Base-by-base conservation (phyloP, 331 rosid genomes). In the Quercus tomentella region DNA sequence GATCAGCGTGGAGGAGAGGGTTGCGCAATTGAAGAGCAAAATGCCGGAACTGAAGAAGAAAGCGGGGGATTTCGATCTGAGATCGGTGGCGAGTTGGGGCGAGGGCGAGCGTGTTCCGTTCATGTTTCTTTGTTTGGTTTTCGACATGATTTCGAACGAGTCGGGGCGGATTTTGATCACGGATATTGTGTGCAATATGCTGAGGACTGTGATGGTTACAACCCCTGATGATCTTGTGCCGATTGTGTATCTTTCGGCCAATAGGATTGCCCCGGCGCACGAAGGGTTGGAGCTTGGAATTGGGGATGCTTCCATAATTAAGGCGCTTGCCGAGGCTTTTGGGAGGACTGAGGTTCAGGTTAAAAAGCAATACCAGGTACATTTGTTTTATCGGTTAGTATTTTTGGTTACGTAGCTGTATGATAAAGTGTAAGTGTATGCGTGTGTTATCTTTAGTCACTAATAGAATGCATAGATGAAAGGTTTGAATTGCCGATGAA, bases 241-340 rank as follows among this genome's bases (percentile, higher is more conserved):
- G 2, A 89, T 83, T 41, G 89, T 95, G 15, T 95, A 95, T 79
- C 89, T 95, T 20, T 79, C 90, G 11, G 93, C 92, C 0, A 91
- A 88, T 43, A 84, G 85, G 81, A 89, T 95, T 54, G 97, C 99
- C 1, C 94, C 97, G 0, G 91, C 97, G 0, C 96, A 95, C 3
- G 89, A 85, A 33, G 97, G 97, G 15, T 20, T 86, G 56, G 99
- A 95, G 83, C 83, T 95, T 79, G 99, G 99, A 55, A 84, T 95
- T 5, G 99, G 99, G 15, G 99, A 95, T 14, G 86, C 96, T 72
- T 91, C 97, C 6, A 91, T 95, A 16, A 82, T 88, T 35, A 95
- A 86, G 87, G 97, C 97, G 8, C 97, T 95, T 4, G 92, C 97
- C 0, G 94, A 90, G 81, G 97, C 96, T 0, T 91, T 84, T 79